phyloP scores from a whole-genome alignment of 73 alveolate species.

The Tetrahymena borealis region DNA sequence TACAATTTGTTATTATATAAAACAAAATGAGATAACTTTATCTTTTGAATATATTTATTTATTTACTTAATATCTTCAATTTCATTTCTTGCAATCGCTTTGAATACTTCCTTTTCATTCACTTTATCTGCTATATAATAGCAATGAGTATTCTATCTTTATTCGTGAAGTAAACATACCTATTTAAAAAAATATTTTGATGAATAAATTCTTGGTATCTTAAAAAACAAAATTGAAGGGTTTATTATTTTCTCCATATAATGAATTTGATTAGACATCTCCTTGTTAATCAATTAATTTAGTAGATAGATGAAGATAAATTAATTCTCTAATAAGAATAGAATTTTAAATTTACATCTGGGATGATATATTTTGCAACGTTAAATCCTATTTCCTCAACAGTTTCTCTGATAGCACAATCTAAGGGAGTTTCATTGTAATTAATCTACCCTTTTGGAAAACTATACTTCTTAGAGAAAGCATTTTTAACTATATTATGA shows the following conservation, averaged over 20 bases:
- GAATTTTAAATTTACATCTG: neutral
- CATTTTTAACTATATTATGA: neutral
- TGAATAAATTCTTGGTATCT: neutral
- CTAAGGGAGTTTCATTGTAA: neutral
- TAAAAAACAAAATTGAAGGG: too few species aligned
- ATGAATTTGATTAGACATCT: too few species aligned
- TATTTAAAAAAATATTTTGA: neutral
- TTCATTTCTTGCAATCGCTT: neutral
- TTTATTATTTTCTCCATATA: too few species aligned
- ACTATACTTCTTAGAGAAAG: neutral
- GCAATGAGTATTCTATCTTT: neutral
- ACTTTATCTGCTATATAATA: neutral
- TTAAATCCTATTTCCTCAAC: neutral
- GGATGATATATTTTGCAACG: neutral
- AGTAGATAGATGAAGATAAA: neutral
- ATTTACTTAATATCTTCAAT: neutral
- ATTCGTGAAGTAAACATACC: neutral
- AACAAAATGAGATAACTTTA: neutral
- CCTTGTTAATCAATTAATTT: too few species aligned
- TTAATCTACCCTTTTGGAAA: neutral
- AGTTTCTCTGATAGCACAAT: neutral
- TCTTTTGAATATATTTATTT: too few species aligned
- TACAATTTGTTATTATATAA: neutral
- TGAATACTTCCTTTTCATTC: neutral
- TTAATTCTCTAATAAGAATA: neutral